phyloP scores from a whole-genome alignment of 1,284 basidiomycete genomes.

The Microbotryum violaceum region DNA sequence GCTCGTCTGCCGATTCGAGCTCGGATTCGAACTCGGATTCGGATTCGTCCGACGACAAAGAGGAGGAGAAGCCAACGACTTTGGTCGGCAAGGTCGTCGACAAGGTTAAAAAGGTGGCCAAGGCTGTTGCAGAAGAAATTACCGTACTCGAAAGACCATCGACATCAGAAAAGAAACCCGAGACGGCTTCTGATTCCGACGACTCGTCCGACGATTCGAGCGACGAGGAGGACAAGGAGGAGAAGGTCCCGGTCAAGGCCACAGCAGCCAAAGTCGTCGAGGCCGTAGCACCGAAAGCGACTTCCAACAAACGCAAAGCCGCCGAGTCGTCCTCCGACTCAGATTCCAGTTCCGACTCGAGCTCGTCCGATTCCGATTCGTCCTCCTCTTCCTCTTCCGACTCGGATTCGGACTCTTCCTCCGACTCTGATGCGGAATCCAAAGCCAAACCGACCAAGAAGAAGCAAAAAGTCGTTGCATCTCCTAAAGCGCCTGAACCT shows the following conservation, averaged over 20 bases:
- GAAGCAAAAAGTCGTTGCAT: constrained; percentile 17
- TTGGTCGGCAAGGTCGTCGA: constrained; percentile 15
- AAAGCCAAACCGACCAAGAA: constrained; percentile 18
- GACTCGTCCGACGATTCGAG: not conserved
- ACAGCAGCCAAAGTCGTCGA: no score
- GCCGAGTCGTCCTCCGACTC: constrained; percentile 35
- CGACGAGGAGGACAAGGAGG: not conserved
- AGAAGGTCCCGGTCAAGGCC: no score
- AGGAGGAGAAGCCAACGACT: constrained; percentile 7
- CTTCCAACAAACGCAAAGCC: constrained; percentile 15
- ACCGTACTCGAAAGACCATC: constrained; percentile 6
- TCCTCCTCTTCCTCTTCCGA: not conserved
- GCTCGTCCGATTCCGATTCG: constrained; percentile 12
- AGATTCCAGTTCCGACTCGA: constrained; percentile 34
- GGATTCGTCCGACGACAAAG: constrained; percentile 1
- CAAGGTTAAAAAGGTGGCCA: constrained; percentile 12
- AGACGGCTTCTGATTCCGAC: constrained; percentile 8
- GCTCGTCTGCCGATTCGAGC: constrained; percentile 5
- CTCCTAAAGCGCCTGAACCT: constrained; percentile 6
- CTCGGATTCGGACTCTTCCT: constrained; percentile 13
- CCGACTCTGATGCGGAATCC: not conserved
- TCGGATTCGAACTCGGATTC: constrained; percentile 11
- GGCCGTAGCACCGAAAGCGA: not conserved
- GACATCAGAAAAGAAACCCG: constrained; percentile 1
- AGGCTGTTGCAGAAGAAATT: constrained; percentile 14